Percentiles rank a stretch among this genome's conserved stretches.
Evolutionary conservation across 2,329 filamentous ascomycete genomes (phyloP).

Genomic region (Sclerotinia spermophila): DNA sequence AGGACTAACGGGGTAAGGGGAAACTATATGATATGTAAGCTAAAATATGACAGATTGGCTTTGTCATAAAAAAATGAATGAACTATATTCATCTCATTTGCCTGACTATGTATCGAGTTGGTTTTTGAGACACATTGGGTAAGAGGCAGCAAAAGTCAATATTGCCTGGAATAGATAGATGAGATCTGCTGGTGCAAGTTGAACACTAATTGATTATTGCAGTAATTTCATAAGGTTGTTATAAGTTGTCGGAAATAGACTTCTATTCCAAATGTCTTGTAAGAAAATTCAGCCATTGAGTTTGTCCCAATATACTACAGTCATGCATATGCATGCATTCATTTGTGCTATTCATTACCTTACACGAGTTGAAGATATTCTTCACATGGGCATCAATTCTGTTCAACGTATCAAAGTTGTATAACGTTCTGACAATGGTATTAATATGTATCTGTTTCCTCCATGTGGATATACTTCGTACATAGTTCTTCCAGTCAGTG

Average conservation of each 20-base stretch:
- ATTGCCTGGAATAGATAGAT: not conserved
- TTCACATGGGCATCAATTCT: not conserved
- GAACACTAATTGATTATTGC: not conserved
- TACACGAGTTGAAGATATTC: not conserved
- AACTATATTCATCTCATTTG: not conserved
- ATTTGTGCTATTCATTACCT: not conserved
- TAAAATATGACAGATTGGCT: not conserved
- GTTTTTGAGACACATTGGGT: not conserved
- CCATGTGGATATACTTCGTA: not conserved
- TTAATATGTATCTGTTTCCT: not conserved
- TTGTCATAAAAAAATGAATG: not conserved
- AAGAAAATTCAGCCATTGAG: not conserved
- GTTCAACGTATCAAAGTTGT: not conserved
- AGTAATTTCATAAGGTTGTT: not conserved
- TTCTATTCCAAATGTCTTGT: not conserved
- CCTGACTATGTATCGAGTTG: not conserved
- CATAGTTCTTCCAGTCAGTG: not conserved
- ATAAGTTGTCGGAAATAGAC: not conserved
- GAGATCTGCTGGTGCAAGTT: not conserved
- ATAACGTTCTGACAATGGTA: not conserved
- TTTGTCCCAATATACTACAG: not conserved
- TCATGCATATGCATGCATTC: not conserved
- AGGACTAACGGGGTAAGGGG: not conserved
- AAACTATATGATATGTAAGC: not conserved
- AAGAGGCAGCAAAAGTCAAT: not conserved